Base-by-base conservation (phyloP, 2,329 filamentous ascomycete species). In the Graphilbum fragrans region DNA sequence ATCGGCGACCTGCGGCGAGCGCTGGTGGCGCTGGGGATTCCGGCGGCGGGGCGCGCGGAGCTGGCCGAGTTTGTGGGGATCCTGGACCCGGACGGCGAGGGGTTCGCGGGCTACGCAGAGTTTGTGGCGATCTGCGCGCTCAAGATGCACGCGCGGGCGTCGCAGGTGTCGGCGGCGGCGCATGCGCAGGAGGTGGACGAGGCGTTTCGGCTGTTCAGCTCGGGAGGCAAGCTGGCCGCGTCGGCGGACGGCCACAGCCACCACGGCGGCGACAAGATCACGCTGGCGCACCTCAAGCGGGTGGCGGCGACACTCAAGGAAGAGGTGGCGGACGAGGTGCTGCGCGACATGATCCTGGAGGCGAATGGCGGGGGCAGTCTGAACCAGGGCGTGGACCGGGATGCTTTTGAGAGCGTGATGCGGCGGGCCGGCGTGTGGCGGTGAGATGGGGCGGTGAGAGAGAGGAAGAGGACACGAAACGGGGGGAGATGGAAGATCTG, bases 301-400 rank as follows among this genome's bases (percentile, higher is more conserved):
- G 80, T 95, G 41, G 87, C 88, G 34, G 77, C 75, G 50, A 75
- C 86, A 52, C 63, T 98, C 52, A 85, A 86, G 61, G 86, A 94
- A 62, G 86, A 80, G 47, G 92, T 52, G 10, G 20, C 43, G n/a
- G 51, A 96, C 53, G 80, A 86, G 38, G 62, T 94, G 55, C 64
- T 98, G 55, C 77, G 76, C 63, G 87, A 95, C 65, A 98, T 98
- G 92, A 82, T 98, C 44, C 66, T 87, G 38, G 90, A 96, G 67
- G 92, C 90, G 38, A 95, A 93, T 59, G 85, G 84, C 3, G 86
- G 85, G 2, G 77, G 72, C 4, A 80, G 82, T 16, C 72, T 83
- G 11, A 74, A 68, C 31, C 72, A 67, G 43, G 86, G 83, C 8
- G 90, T 94, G 10, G 75, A 68, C 33, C 67, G 80, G 54, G 80